Percentiles rank a stretch among this genome's conserved stretches.
Evolutionary conservation across 2,329 filamentous ascomycete genomes (phyloP).

Genomic region (Pestalotiopsis sp.): DNA sequence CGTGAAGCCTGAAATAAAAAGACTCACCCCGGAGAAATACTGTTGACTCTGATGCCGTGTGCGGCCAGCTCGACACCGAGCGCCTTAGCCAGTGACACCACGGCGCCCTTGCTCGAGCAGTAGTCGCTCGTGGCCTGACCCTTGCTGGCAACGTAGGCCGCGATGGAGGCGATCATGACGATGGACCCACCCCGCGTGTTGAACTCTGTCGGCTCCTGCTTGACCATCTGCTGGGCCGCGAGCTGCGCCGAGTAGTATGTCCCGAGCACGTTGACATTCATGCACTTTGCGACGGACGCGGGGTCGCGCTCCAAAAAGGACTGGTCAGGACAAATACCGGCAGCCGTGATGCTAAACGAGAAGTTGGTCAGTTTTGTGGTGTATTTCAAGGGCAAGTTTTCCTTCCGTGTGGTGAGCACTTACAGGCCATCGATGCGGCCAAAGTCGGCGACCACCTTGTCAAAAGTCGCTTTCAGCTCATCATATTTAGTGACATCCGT

Average conservation of each 20-base stretch:
- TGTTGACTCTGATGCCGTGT: slow-evolving; percentile 67
- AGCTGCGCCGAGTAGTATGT: slow-evolving; percentile 71
- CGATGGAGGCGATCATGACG: slow-evolving; percentile 54
- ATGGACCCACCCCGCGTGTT: slow-evolving; percentile 37
- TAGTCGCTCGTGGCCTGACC: slow-evolving; percentile 65
- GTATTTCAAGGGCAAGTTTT: neutral
- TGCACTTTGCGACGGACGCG: slow-evolving; percentile 68
- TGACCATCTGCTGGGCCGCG: slow-evolving; percentile 60
- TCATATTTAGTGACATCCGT: slow-evolving; percentile 37
- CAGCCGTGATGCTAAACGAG: slow-evolving; percentile 19
- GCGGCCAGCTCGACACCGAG: slow-evolving; percentile 66
- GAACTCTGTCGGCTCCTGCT: slow-evolving; percentile 41
- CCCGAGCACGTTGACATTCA: slow-evolving; percentile 70
- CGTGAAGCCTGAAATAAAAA: neutral
- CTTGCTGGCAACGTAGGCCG: slow-evolving; percentile 51
- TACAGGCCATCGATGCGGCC: slow-evolving; percentile 1
- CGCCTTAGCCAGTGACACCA: slow-evolving; percentile 61
- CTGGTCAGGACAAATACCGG: slow-evolving; percentile 17
- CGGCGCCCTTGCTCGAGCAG: slow-evolving; percentile 65
- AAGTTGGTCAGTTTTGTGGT: slow-evolving; percentile 25
- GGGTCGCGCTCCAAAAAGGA: slow-evolving; percentile 32
- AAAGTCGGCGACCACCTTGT: slow-evolving; percentile 34
- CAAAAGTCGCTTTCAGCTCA: slow-evolving; percentile 40
- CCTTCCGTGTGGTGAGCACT: slow-evolving; percentile 29
- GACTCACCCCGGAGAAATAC: slow-evolving; percentile 58